Percentiles rank a stretch among this genome's conserved stretches.
phyloP scores from a whole-genome alignment of 768 basidiomycete species.

The Paxillus rubicundulus region DNA sequence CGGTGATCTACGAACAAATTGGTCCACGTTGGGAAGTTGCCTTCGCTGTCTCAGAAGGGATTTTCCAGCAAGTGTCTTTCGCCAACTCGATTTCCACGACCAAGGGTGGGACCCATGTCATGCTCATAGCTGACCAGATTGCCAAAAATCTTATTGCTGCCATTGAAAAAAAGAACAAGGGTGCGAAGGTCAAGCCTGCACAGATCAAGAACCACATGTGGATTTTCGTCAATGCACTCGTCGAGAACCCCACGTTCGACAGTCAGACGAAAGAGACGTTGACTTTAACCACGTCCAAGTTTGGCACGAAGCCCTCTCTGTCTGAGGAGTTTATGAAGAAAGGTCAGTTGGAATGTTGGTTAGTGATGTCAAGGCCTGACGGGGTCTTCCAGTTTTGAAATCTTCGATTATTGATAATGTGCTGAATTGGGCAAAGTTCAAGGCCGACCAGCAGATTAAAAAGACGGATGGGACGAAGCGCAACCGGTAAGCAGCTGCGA shows the following conservation, averaged over 20 bases:
- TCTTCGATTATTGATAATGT: conserved; percentile 89
- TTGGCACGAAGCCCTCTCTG: conserved; percentile 80
- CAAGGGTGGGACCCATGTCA: conserved; percentile 95
- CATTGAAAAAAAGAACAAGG: conserved; percentile 97
- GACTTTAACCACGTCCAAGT: conserved; percentile 83
- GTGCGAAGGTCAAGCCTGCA: conserved; percentile 85
- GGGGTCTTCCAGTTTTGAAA: conserved; percentile 61
- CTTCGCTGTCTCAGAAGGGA: conserved; percentile 90
- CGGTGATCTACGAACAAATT: conserved; percentile 78
- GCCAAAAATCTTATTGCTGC: conserved; percentile 77
- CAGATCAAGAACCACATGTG: conserved; percentile 98
- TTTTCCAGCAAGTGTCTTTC: conserved; percentile 93
- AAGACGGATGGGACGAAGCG: conserved; percentile 93
- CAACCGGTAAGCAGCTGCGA: conserved; percentile 53
- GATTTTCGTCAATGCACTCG: conserved; percentile 93
- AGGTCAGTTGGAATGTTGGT: conserved; percentile 46
- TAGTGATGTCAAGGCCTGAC: conserved; percentile 2
- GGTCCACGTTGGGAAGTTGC: conserved; percentile 90
- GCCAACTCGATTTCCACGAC: conserved; percentile 96
- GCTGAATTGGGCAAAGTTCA: conserved; percentile 94
- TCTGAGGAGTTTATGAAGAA: conserved; percentile 97
- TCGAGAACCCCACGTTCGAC: conserved; percentile 98
- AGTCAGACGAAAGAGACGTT: conserved; percentile 98
- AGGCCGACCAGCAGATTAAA: conserved; percentile 93
- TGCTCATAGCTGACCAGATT: conserved; percentile 80